Evolutionary conservation across 1,139 yeast genomes (phyloP).

Genomic region (Geotrichum candidum): DNA sequence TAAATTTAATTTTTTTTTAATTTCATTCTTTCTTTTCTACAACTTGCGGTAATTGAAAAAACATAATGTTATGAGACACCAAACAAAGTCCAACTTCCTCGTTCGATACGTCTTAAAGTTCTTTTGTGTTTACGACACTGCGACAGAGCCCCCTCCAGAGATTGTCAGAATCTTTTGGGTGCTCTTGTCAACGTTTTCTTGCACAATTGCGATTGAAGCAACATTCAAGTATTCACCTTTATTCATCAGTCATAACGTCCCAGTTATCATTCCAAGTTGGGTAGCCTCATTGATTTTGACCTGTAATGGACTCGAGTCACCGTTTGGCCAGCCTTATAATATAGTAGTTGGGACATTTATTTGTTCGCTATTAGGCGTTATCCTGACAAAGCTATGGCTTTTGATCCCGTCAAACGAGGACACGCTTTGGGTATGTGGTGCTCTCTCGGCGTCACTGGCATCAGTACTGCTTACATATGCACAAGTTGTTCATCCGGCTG

Average conservation of each 20-base stretch:
- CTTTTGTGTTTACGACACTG: background rate
- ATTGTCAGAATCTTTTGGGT: conserved; percentile 23
- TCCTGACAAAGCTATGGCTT: conserved; percentile 50
- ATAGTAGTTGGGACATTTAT: conserved; percentile 53
- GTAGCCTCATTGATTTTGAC: conserved; percentile 63
- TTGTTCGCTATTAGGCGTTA: conserved; percentile 49
- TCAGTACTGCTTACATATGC: conserved; percentile 51
- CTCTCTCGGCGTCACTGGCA: conserved; percentile 51
- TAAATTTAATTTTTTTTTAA: background rate
- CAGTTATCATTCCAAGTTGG: conserved; percentile 51
- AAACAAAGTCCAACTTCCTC: background rate
- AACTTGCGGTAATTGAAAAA: background rate
- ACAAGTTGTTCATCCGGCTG: conserved; percentile 66
- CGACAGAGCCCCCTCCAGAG: conserved; percentile 12
- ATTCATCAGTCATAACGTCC: conserved; percentile 44
- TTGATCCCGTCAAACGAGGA: conserved; percentile 35
- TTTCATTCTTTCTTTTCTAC: conserved; percentile 5
- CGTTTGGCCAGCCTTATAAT: conserved; percentile 64
- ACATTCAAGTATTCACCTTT: conserved; percentile 45
- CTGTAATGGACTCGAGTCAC: conserved; percentile 52
- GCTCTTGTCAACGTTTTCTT: conserved; percentile 43
- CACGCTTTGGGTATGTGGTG: conserved; percentile 55
- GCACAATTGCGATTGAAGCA: conserved; percentile 48
- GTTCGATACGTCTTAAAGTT: background rate
- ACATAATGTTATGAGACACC: background rate